Conservation (phyloP, 148 eudicot species). For the Camellia lanceoleosa region DNA sequence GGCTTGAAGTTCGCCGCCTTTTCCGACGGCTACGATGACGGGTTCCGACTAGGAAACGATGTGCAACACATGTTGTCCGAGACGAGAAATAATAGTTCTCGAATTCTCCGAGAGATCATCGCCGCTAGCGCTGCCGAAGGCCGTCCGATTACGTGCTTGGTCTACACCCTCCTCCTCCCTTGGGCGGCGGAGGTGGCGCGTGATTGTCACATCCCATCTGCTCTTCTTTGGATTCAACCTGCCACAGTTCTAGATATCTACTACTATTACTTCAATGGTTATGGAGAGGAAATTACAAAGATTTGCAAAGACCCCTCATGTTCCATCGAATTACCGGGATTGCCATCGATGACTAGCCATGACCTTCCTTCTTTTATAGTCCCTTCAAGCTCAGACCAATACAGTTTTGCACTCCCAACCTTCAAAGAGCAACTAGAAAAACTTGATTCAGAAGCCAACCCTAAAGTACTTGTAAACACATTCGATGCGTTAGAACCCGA, state of each 20-base stretch:
- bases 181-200: slow-evolving; percentile 65
- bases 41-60: slow-evolving; percentile 16
- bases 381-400: slow-evolving; percentile 23
- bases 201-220: slow-evolving; percentile 36
- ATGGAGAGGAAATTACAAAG: slow-evolving; percentile 19
- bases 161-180: slow-evolving; percentile 46
- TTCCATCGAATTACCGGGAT: slow-evolving; percentile 39
- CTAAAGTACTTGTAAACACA: slow-evolving; percentile 53
- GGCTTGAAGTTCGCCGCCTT: slow-evolving; percentile 36
- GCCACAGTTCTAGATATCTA: slow-evolving; percentile 49
- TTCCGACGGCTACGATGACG: slow-evolving; percentile 55
- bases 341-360: slow-evolving; percentile 32
- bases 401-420: slow-evolving; percentile 26
- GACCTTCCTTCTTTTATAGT: slow-evolving; percentile 60
- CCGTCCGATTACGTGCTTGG: slow-evolving; percentile 42
- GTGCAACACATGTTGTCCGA: slow-evolving; percentile 12
- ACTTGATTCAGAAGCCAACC: slow-evolving; percentile 34
- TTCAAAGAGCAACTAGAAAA: slow-evolving; percentile 36
- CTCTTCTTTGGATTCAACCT: slow-evolving; percentile 62
- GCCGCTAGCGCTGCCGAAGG: slow-evolving; percentile 33
- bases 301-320: slow-evolving; percentile 25
- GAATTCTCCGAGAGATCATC: slow-evolving; percentile 23
- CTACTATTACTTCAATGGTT: slow-evolving; percentile 47
- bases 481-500: slow-evolving; percentile 51
- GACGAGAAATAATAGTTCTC: slow-evolving; percentile 27